These are phyloP conservation scores for Phaeosphaeriaceae sp. DNA, from an alignment of 2,329 filamentous ascomycete genomes.

Conservation along the genomic window DNA sequence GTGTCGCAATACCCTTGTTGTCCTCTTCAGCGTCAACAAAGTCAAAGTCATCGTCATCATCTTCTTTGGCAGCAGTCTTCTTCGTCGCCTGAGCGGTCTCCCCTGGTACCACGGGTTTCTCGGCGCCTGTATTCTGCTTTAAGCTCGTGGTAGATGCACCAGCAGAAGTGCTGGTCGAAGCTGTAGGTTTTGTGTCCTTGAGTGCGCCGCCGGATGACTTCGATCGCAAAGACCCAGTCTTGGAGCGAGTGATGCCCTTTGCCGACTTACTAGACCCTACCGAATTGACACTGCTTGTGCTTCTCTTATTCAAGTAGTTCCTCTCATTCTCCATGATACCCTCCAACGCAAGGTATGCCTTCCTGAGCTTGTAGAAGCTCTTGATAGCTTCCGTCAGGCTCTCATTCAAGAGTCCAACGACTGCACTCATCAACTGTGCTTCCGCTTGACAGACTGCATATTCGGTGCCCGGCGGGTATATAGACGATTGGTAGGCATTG, in stretches of 20 bases:
- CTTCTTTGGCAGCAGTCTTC: conserved; percentile 24
- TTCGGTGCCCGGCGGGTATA: conserved; percentile 86
- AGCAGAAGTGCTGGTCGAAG: conserved; percentile 19
- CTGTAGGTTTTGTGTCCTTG: conserved; percentile 16
- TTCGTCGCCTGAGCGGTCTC: conserved; percentile 12
- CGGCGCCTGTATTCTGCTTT: conserved; percentile 11
- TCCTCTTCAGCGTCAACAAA: conserved; percentile 66
- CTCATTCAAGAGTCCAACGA: conserved; percentile 89
- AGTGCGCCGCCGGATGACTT: conserved; percentile 14
- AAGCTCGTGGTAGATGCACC: conserved; percentile 25
- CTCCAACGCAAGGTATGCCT: conserved; percentile 84
- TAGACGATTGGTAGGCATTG: conserved; percentile 62
- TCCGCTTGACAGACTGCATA: conserved; percentile 85
- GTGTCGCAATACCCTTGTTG: conserved; percentile 54
- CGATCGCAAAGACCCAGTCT: conserved; percentile 24
- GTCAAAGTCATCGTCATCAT: conserved; percentile 51
- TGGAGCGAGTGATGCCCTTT: conserved; percentile 28
- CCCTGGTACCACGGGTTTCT: conserved; percentile 7
- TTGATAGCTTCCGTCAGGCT: conserved; percentile 89
- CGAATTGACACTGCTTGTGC: conserved; percentile 40
- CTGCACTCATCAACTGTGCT: conserved; percentile 85
- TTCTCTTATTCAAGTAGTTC: conserved; percentile 57
- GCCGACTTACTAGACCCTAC: conserved; percentile 25
- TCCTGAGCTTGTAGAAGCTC: conserved; percentile 90
- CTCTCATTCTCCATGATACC: conserved; percentile 78